Evolutionary conservation across 257 asterid species (phyloP).

Genomic region (Scutellaria baicalensis): DNA sequence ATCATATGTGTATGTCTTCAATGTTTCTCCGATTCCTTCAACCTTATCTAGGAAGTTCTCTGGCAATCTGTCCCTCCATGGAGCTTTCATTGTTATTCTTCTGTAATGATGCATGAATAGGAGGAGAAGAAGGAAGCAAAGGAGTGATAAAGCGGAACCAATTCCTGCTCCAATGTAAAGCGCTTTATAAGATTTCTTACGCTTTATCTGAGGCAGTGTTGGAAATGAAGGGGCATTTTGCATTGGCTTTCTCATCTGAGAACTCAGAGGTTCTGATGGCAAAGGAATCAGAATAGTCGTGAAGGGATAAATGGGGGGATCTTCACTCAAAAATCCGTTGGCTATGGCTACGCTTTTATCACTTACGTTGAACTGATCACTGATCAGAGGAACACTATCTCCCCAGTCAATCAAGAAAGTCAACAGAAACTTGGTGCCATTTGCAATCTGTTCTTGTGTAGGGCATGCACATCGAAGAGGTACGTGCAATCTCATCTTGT

Average conservation of each 20-base stretch:
- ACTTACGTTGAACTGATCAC: conserved; percentile 34
- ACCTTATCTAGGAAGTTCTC: conserved; percentile 29
- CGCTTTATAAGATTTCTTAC: conserved; percentile 10
- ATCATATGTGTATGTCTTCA: conserved; percentile 35
- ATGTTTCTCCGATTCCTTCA: conserved; percentile 23
- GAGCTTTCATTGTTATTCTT: background rate
- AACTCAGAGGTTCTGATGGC: conserved; percentile 24
- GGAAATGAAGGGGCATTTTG: background rate
- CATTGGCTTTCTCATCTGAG: conserved; percentile 20
- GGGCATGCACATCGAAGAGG: conserved; percentile 82
- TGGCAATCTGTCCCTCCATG: conserved; percentile 11
- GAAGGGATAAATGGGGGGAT: conserved; percentile 35
- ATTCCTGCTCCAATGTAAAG: conserved; percentile 33
- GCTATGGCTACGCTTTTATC: conserved; percentile 32
- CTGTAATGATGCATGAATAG: conserved; percentile 14
- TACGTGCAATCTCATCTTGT: conserved; percentile 30
- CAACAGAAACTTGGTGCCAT: conserved; percentile 39
- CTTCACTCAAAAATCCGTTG: conserved; percentile 32
- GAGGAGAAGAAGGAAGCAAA: conserved; percentile 26
- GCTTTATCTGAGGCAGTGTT: background rate
- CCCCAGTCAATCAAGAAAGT: conserved; percentile 38
- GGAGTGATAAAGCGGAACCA: conserved; percentile 41
- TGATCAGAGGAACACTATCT: conserved; percentile 26
- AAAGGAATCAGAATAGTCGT: conserved; percentile 63
- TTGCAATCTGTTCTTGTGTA: conserved; percentile 27